Evolutionary conservation across 139 green algal species (phyloP).

Genomic region (Closterium sp.): DNA sequence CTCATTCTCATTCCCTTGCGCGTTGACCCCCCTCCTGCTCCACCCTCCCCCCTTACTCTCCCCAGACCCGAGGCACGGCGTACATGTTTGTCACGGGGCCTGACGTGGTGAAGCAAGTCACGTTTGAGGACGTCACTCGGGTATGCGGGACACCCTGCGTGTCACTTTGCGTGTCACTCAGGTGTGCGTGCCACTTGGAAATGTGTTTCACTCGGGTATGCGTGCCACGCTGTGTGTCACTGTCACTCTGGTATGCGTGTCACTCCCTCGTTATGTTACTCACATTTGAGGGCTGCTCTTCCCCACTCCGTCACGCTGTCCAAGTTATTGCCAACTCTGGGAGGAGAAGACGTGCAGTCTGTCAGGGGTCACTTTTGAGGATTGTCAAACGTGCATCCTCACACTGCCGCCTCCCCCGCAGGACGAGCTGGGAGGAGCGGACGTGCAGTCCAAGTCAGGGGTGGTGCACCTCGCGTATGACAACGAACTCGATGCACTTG

Average conservation of each 20-base stretch:
- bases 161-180: neutral
- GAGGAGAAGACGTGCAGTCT: neutral
- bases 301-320: neutral
- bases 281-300: neutral
- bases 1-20: neutral
- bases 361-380: neutral
- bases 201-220: too few species aligned
- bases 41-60: neutral
- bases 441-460: conserved; percentile 63
- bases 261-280: too few species aligned
- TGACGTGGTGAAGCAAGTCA: conserved; percentile 65
- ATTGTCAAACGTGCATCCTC: neutral
- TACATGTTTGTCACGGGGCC: conserved; percentile 75
- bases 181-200: too few species aligned
- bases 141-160: too few species aligned
- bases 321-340: neutral
- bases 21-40: neutral
- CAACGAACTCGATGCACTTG: conserved; percentile 69
- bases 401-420: neutral
- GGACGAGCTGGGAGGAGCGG: conserved; percentile 65
- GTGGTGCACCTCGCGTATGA: conserved; percentile 60
- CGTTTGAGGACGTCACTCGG: conserved; percentile 47
- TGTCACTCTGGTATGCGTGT: too few species aligned
- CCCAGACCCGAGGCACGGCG: neutral
- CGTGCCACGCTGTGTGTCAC: too few species aligned